Base-by-base conservation (phyloP, 2,329 filamentous ascomycete species). In the Colletotrichum sp. region DNA sequence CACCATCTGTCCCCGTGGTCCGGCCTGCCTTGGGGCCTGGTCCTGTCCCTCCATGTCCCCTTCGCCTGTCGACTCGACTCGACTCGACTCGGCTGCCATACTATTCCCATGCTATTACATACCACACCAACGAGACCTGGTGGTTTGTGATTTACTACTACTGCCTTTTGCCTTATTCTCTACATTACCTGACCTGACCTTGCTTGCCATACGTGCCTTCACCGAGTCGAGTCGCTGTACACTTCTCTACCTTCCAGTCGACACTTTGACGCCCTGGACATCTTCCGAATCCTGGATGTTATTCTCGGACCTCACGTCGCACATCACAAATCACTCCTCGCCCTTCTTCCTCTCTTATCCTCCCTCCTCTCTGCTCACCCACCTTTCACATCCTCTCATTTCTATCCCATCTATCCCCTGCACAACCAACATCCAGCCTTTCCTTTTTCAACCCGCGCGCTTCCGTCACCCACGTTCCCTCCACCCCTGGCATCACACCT, bases 251-350 rank as follows among this genome's bases (percentile, higher is more conserved):
- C 36, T 34, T 21, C 30, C 26, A 15, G 9, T 39, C 69, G 63
- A 73, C 73, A 55, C 64, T 68, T 72, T 30, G 69, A 72, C 70
- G 26, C 32, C 67, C 62, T 62, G 49, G 28, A 71, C 49, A 30
- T 26, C 49, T 63, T 36, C 68, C 62, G 52, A 67, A 72, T 70
- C 21, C 63, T 73, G 73, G n/a, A 65, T 73, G 70, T 76, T 76
- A 76, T 76, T 73, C 73, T 73, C 70, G 73, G 73, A 73, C 73
- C 73, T 76, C 64, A 68, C 57, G 70, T 73, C 15, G 65, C 73
- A 73, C 70, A 76, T 67, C 64, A 63, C 64, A 76, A 68, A 68
- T 64, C 55, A 68, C n/a, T 64, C 36, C 34, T 30, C 28, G 18
- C 44, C 8, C 39, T 24, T 49, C 32, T 49, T 52, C 8, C 64